Conservation (phyloP, 257 asterid species). For the Eucommia ulmoides region DNA sequence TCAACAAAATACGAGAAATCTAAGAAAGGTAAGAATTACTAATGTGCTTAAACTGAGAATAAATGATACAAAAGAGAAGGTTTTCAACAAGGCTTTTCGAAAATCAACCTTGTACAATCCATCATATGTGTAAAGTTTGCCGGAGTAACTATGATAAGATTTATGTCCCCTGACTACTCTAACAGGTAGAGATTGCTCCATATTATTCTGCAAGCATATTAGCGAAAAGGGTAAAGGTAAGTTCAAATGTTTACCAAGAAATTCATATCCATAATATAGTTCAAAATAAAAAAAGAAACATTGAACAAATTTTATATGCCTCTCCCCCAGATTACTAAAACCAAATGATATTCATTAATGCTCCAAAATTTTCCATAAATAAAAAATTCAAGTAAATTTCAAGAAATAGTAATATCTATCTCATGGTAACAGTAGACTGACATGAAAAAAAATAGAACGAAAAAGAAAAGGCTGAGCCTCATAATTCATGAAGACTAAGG, state of each 20-base stretch:
- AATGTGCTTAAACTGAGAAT: background rate
- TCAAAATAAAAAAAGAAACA: too few relatives aligned
- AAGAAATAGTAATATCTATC: background rate
- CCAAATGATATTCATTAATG: background rate
- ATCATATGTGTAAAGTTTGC: slow-evolving; percentile 86
- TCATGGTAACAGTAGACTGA: background rate
- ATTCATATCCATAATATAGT: too few relatives aligned
- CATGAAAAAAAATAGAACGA: background rate
- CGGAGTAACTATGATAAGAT: slow-evolving; percentile 58
- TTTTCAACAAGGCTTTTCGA: background rate
- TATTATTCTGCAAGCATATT: slow-evolving; percentile 39
- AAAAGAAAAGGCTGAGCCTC: too few relatives aligned
- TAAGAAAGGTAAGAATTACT: background rate
- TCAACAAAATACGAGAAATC: too few relatives aligned
- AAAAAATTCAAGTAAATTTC: background rate
- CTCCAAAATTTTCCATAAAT: background rate
- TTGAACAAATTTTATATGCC: too few relatives aligned
- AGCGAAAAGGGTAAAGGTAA: background rate
- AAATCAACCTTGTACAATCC: slow-evolving; percentile 68
- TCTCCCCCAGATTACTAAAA: background rate
- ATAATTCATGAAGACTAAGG: too few relatives aligned
- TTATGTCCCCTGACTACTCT: slow-evolving; percentile 81
- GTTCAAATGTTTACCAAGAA: background rate
- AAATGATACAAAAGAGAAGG: background rate
- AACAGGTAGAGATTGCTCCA: slow-evolving; percentile 54